Conservation (phyloP, 2,329 filamentous ascomycete species). For the Byssoonygena ceratinophila region DNA sequence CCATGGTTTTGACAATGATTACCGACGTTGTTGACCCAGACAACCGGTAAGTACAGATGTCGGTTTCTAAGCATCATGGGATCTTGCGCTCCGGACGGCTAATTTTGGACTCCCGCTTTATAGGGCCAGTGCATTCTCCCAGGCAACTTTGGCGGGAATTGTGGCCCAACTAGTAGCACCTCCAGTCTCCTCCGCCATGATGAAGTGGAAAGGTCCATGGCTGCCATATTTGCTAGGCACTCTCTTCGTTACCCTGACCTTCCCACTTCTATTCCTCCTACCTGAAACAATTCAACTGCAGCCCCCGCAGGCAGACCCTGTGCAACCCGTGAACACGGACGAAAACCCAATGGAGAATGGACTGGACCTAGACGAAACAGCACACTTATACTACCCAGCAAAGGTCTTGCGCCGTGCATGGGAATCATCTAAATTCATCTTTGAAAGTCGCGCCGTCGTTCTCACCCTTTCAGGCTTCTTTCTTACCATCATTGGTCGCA, state of each 20-base stretch:
- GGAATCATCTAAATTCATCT: constrained; percentile 18
- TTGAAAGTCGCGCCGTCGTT: constrained; percentile 33
- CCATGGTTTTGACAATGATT: constrained; percentile 43
- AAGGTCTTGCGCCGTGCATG: constrained; percentile 8
- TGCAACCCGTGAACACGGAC: not conserved
- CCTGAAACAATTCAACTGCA: constrained; percentile 32
- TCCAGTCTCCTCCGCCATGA: constrained; percentile 32
- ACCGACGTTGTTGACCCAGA: constrained; percentile 41
- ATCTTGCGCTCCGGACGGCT: not conserved
- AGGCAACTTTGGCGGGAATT: constrained; percentile 32
- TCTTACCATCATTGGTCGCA: constrained; percentile 40
- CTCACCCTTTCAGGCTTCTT: constrained; percentile 40
- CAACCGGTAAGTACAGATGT: constrained; percentile 27
- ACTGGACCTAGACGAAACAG: not conserved
- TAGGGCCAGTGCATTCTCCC: constrained; percentile 35
- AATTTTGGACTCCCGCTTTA: not conserved
- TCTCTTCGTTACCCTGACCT: constrained; percentile 25
- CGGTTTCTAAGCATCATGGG: not conserved
- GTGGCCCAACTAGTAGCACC: constrained; percentile 32
- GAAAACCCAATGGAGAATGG: not conserved
- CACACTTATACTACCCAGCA: not conserved
- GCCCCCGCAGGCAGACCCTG: constrained; percentile 2
- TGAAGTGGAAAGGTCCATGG: constrained; percentile 32
- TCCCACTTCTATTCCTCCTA: constrained; percentile 26
- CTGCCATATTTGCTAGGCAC: constrained; percentile 31